Conservation (phyloP, 2,329 filamentous ascomycete genomes). For the Colletotrichum euphorbiae region DNA sequence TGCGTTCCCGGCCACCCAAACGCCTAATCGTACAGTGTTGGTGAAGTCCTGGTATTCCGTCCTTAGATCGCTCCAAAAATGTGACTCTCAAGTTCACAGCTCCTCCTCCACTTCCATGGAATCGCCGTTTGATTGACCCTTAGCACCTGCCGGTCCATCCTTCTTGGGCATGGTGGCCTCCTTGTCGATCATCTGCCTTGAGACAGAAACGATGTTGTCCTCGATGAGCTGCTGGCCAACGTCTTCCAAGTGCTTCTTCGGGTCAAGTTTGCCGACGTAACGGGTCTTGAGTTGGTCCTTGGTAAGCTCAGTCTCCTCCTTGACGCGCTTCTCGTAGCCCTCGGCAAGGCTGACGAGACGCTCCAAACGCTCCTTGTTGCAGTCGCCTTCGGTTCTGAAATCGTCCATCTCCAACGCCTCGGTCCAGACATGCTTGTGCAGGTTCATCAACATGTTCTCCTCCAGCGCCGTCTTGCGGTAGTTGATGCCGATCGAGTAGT, state of each 20-base stretch:
- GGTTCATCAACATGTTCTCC: conserved; percentile 99
- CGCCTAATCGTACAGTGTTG: conserved; percentile 45
- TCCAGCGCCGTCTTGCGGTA: conserved; percentile 97
- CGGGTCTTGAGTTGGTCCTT: conserved; percentile 98
- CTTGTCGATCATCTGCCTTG: conserved; percentile 99
- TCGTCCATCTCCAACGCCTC: conserved; percentile 97
- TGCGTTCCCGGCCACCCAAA: conserved; percentile 41
- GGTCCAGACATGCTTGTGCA: conserved; percentile 99
- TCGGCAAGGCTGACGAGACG: conserved; percentile 90
- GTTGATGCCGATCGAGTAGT: conserved; percentile 99
- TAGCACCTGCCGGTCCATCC: conserved; percentile 60
- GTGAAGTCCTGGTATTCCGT: conserved; percentile 40
- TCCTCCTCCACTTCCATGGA: conserved; percentile 79
- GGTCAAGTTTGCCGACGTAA: conserved; percentile 98
- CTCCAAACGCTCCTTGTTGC: conserved; percentile 90
- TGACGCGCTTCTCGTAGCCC: conserved; percentile 98
- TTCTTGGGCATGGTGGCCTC: conserved; percentile 91
- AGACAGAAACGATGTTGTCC: conserved; percentile 99
- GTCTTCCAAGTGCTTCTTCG: conserved; percentile 98
- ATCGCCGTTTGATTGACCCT: conserved; percentile 66
- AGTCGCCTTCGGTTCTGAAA: conserved; percentile 84
- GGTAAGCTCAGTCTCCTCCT: conserved; percentile 96
- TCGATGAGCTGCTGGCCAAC: conserved; percentile 97
- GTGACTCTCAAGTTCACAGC: conserved; percentile 43
- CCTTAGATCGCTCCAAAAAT: conserved; percentile 34